Evolutionary conservation across 192 early-diverging fungal genomes (phyloP).

Genomic region (Pilaira anomala): DNA sequence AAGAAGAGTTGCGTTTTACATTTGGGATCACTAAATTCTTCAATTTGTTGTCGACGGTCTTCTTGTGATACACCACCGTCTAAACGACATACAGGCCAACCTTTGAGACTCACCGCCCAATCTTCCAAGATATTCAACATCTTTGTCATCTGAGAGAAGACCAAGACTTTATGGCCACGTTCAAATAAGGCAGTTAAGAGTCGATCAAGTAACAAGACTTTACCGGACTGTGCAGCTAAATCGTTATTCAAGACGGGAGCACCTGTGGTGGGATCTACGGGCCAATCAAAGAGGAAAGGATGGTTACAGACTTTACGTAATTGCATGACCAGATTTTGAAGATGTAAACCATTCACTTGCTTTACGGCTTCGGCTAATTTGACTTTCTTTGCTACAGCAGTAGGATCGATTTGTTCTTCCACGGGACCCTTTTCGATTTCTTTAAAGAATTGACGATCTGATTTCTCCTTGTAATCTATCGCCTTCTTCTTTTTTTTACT

Average conservation of each 20-base stretch:
- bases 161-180: conserved; percentile 85
- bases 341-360: conserved; percentile 63
- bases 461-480: conserved; percentile 38
- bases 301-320: conserved; percentile 90
- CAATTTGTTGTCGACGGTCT: conserved; percentile 74
- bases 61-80: conserved; percentile 85
- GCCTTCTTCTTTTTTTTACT: conserved; percentile 42
- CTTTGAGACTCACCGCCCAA: conserved; percentile 76
- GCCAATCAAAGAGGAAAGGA: conserved; percentile 80
- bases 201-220: conserved; percentile 81
- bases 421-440: conserved; percentile 6
- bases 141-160: conserved; percentile 91
- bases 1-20: conserved; percentile 73
- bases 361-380: conserved; percentile 30
- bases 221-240: conserved; percentile 76
- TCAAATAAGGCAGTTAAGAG: conserved; percentile 77
- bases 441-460: conserved; percentile 28
- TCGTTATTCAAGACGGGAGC: conserved; percentile 46
- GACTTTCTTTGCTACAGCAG: not conserved
- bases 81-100: conserved; percentile 82
- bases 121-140: conserved; percentile 91
- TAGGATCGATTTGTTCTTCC: conserved; percentile 10
- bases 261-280: conserved; percentile 59
- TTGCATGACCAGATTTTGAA: conserved; percentile 91
- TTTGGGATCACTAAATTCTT: conserved; percentile 66